Evolutionary conservation across 495 filamentous ascomycete genomes (phyloP).

Genomic region (Lophiostoma macrostomum): DNA sequence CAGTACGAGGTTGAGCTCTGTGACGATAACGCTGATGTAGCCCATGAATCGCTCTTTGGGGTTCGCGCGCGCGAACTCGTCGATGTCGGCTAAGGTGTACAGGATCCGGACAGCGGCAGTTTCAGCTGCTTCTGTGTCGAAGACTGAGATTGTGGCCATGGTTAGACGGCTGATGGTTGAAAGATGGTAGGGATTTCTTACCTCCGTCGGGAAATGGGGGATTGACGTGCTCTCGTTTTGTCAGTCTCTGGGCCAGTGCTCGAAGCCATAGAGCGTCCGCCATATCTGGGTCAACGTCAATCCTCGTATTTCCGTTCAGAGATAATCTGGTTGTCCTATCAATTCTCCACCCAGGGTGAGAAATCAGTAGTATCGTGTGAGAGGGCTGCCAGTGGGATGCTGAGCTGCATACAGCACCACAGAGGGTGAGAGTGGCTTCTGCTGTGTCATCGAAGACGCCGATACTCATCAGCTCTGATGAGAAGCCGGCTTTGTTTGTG

Average conservation of each 20-base stretch:
- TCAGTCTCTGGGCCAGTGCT: conserved; percentile 48
- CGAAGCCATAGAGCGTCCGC: conserved; percentile 58
- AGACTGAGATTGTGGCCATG: conserved; percentile 44
- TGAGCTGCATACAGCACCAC: conserved; percentile 49
- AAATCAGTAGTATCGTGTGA: conserved; percentile 56
- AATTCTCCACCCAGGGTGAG: conserved; percentile 48
- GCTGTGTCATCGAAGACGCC: conserved; percentile 60
- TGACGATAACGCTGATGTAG: conserved; percentile 56
- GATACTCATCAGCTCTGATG: conserved; percentile 50
- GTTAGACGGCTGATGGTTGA: not conserved
- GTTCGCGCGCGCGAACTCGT: conserved; percentile 49
- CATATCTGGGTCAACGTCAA: conserved; percentile 59
- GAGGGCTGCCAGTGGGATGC: conserved; percentile 52
- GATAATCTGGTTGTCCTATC: conserved; percentile 42
- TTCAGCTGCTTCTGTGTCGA: conserved; percentile 50
- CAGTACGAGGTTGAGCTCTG: conserved; percentile 51
- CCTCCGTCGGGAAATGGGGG: conserved; percentile 49
- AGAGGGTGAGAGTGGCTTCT: conserved; percentile 53
- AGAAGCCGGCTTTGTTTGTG: conserved; percentile 46
- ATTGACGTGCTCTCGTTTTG: conserved; percentile 53
- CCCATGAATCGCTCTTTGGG: conserved; percentile 51
- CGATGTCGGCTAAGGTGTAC: conserved; percentile 59
- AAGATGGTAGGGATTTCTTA: not conserved
- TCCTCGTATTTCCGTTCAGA: conserved; percentile 47
- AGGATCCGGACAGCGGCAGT: conserved; percentile 47